Conservation (phyloP, 1,139 yeast species). For the Kluyveromyces marxianus region DNA sequence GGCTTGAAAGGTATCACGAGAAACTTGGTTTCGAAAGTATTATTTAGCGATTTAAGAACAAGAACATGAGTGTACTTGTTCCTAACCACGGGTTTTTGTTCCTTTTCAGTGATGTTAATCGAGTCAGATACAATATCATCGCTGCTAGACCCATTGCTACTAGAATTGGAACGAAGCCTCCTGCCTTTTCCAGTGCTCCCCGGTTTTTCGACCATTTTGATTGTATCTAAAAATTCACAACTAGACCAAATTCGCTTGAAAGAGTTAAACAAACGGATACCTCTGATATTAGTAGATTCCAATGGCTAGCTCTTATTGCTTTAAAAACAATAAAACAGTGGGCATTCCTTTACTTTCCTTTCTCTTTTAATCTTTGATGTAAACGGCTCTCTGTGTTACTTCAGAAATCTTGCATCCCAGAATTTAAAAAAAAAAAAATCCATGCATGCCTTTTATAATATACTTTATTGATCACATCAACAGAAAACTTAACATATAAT, state of each 20-base stretch:
- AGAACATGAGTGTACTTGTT: constrained; percentile 39
- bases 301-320: no score
- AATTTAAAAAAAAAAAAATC: no score
- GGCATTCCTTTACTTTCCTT: no score
- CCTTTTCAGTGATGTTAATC: neutral
- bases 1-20: constrained; percentile 77
- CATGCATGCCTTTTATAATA: no score
- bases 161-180: constrained; percentile 28
- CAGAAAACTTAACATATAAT: no score
- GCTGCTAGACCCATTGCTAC: constrained; percentile 24
- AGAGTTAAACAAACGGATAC: no score
- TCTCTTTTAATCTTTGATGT: no score
- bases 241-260: neutral
- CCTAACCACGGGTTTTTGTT: constrained; percentile 14
- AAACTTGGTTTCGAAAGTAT: constrained; percentile 73
- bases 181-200: constrained; percentile 3
- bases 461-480: no score
- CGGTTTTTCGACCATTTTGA: neutral
- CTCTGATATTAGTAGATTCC: no score
- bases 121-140: neutral
- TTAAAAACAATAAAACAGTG: no score
- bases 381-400: no score
- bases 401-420: no score
- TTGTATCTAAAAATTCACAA: neutral
- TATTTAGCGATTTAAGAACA: constrained; percentile 67